Evolutionary conservation across 208 protist genomes (phyloP), one percentile per base, ranked within the genome.

Genomic region (Novymonas esmeraldas): DNA sequence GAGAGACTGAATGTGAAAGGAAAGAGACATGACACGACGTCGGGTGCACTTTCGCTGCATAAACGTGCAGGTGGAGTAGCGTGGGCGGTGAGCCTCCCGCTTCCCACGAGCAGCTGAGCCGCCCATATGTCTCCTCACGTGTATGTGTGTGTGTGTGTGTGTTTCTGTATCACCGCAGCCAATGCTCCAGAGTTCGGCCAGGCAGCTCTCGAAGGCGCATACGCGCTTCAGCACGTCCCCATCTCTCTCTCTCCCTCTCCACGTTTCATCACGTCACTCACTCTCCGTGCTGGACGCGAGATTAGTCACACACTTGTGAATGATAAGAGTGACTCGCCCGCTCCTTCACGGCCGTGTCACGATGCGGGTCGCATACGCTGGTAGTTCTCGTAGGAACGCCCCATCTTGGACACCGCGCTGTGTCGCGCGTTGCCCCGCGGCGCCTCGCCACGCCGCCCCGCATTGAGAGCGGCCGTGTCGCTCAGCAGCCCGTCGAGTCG

Each of bases 301-400:
- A n/a, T n/a, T n/a, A n/a, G n/a, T 6, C 3, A 54, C 24, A 29
- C 46, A 51, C 24, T 18, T n/a, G 31, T 39, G 31, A 11, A 28
- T 22, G 31, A 28, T 13, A 20, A 59, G 34, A n/a, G 10, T 31
- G 4, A 26, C 5, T 20, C 9, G 5, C 34, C 38, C 16, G 20
- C 16, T 13, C 36, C 2, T n/a, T 2, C 22, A 20, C 6, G 4
- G 20, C 22, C 10, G 46, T 57, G 14, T 49, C 39, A 31, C 16
- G 31, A 48, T 2, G 58, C 26, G 6, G 44, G 20, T 16, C 48
- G 48, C 39, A 95, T 58, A 2, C 90, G 82, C 4, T 71, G 59
- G 59, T 89, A 95, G 56, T 95, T 91, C 36, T 65, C 65, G 56
- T 95, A 95, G 2, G 89, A 93, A 9, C 78, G 79, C 0, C 90